Evolutionary conservation across 2,329 filamentous ascomycete genomes (phyloP), one percentile per base, ranked within the genome.

Genomic region (Phoma sp.): DNA sequence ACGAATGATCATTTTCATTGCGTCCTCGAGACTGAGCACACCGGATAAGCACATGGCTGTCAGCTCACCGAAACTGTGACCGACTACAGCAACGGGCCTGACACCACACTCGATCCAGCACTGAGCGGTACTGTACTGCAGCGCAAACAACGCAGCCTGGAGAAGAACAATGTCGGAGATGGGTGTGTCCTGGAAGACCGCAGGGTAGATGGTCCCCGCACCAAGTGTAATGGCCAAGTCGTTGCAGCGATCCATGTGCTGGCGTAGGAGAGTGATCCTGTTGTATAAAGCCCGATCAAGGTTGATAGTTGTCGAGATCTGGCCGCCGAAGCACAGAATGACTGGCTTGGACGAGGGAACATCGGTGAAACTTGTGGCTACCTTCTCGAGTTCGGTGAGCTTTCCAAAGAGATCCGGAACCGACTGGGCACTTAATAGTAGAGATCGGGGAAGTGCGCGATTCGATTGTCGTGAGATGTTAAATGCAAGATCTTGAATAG

Each of bases 41-140:
- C 75, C 75, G 3, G 74, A 68, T 0, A 78, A 60, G 13, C 64
- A 67, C 2, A 78, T 55, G 1, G 75, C 76, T 0, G 76, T 74
- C 1, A 78, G 52, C 29, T 31, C 29, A 31, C 29, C 29, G 15
- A 31, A 31, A 10, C 74, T 77, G 51, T 80, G 77, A 0, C 77
- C 77, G 8, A 73, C 38, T 2, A 69, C 49, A 10, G 58, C 41
- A 12, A 50, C 48, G 2, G 49, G 36, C 22, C 39, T 22, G 0
- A 68, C 24, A 2, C 62, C 66, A 22, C 51, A 61, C 0, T 63
- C 59, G 1, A 71, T 67, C 70, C 71, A 74, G 5, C 58, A 47
- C 29, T 52, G 64, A 1, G 73, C 73, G 1, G 62, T 58, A 13
- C 64, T 49, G 48, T 71, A 74, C 53, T 77, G 71, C 2, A 75